Evolutionary conservation across 129 eudicot genomes (phyloP).

Genomic region (Centella asiatica): DNA sequence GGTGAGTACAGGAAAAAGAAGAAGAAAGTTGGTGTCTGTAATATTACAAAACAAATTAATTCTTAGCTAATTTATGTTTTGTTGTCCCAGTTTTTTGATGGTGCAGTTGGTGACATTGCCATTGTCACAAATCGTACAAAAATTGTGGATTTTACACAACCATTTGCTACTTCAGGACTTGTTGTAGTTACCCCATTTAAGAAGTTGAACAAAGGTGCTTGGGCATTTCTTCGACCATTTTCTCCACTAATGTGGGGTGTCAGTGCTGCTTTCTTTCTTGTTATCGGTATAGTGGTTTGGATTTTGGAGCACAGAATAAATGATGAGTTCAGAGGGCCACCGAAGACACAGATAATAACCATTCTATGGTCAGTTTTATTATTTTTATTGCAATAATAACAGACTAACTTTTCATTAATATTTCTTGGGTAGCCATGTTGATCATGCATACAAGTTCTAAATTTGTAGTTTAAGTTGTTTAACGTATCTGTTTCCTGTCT

Average conservation of each 20-base stretch:
- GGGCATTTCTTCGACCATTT: constrained; percentile 89
- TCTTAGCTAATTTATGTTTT: constrained; percentile 3
- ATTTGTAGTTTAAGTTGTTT: background rate
- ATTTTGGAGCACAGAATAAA: constrained; percentile 75
- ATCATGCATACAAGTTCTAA: background rate
- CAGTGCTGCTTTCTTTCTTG: constrained; percentile 58
- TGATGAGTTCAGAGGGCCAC: constrained; percentile 86
- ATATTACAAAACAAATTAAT: background rate
- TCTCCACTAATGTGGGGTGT: constrained; percentile 71
- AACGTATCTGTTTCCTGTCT: background rate
- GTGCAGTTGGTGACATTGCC: constrained; percentile 84
- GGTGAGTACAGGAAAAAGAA: constrained; percentile 44
- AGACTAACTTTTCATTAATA: background rate
- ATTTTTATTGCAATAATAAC: background rate
- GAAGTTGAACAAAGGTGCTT: constrained; percentile 72
- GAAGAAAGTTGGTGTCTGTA: background rate
- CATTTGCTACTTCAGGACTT: constrained; percentile 74
- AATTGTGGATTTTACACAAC: constrained; percentile 84
- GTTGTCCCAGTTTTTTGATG: constrained; percentile 55
- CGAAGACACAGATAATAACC: constrained; percentile 69
- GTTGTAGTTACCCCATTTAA: constrained; percentile 76
- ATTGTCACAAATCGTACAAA: constrained; percentile 69
- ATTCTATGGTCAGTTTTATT: constrained; percentile 54
- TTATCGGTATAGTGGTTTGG: constrained; percentile 80
- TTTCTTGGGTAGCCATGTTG: background rate